Base-by-base conservation (phyloP, 2,329 filamentous ascomycete species). In the Sporothrix globosa region DNA sequence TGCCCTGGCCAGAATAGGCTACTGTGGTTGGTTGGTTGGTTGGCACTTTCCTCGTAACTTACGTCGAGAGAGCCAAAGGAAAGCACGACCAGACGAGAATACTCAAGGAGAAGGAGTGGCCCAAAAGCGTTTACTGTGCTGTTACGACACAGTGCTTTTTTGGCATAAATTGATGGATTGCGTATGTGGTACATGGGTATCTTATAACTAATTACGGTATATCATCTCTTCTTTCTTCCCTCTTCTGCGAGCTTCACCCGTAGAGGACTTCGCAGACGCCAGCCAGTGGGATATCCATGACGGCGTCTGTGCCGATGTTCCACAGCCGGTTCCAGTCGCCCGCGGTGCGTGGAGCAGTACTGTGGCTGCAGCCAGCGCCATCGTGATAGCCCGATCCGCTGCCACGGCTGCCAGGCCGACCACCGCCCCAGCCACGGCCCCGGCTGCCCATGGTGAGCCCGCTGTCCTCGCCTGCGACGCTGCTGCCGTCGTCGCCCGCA, bases 231-330 rank as follows among this genome's bases (percentile, higher is more conserved):
- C 17, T 17, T 10, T n/a, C 61, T 50, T 27, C 58, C 9, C 17
- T 27, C 17, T 34, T 5, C 4, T 3, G 7, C 4, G 19, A 6
- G 24, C 46, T 24, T 54, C 73, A 86, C 0, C 93, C 94, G 80
- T 98, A 99, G 27, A 99, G 79, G 46, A 99, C 89, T 82, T 99
- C 94, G 77, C 95, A 98, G 1, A 98, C 95, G 0, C 95, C 96
- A 11, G 93, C 94, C 74, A 98, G 87, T 9, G 96, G 96, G 65
- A 99, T 90, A 81, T 99, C 96, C 92, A 99, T 92, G 9, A 98
- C 96, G 1, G 93, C 96, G 83, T 99, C 96, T 0, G 96, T 99
- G 21, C 96, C 93, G 75, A 92, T 90, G 76, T 89, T 93, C 96
- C 96, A 99, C 21, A 97, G 85, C 71, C 85, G 86, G 76, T 86